Evolutionary conservation across 73 alveolate species (phyloP), one percentile per base, ranked within the genome.

Genomic region (Uronychia binucleata): DNA sequence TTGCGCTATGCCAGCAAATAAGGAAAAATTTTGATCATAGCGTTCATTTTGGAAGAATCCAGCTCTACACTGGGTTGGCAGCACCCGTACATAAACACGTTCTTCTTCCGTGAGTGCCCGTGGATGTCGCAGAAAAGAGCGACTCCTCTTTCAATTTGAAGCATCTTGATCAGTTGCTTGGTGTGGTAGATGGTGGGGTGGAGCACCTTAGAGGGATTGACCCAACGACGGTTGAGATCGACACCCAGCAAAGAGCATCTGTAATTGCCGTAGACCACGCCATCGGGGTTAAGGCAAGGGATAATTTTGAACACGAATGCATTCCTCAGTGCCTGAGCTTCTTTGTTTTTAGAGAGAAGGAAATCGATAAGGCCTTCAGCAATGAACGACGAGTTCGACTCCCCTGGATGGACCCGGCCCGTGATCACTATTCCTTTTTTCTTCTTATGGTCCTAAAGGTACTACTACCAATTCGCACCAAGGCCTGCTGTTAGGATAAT

Each of bases 401-500:
- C 99, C 58, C 99, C 98, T 57, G 99, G 98, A 94, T 97, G 98
- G 1, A 93, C 97, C 59, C 99, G 84, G 1, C 96, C 89, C 0
- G 96, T 86, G 27, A 96, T 57, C 28, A 95, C 89, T 1, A 91
- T 81, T 46, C 96, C 98, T 86, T 94, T 94, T 80, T 95, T 92
- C 75, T 90, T 85, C 59, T 33, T 77, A 58, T 91, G 94, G 34
- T 89, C 99, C 83, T 94, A 97, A 82, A 96, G 85, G 86, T 96
- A 98, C 86, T 97, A 90, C 59, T 83, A 79, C 92, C 92, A 77
- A 58, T 58, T 88, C 28, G 92, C 85, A 33, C 83, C 85, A 30
- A 46, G 67, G 5, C 67, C 82, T n/a, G n/a, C n/a, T n/a, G n/a
- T n/a, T n/a, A n/a, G n/a, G n/a, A n/a, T n/a, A n/a, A n/a, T n/a